phyloP scores from a whole-genome alignment of 805 yeast species.

The Metschnikowia chrysomelidarum region DNA sequence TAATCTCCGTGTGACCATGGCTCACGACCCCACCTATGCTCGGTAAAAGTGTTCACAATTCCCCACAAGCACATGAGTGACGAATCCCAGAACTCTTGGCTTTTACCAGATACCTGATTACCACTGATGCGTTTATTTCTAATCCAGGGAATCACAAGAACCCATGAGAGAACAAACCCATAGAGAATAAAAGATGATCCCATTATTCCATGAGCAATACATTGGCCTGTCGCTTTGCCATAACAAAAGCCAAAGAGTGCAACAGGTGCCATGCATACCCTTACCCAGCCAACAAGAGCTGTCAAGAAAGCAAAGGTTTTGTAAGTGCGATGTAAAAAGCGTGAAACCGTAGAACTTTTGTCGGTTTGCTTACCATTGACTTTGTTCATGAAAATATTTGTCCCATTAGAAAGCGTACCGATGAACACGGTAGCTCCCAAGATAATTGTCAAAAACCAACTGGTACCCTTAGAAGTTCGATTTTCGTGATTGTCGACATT shows the following conservation, averaged over 20 bases:
- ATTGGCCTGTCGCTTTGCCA: slow-evolving; percentile 83
- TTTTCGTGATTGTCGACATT: slow-evolving; percentile 60
- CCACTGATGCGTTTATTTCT: slow-evolving; percentile 39
- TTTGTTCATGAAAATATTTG: slow-evolving; percentile 39
- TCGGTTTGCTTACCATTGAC: slow-evolving; percentile 9
- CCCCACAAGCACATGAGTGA: slow-evolving; percentile 86
- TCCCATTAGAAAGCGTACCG: slow-evolving; percentile 57
- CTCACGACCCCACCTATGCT: slow-evolving; percentile 91
- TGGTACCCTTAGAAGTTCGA: slow-evolving; percentile 63
- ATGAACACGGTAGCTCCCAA: slow-evolving; percentile 48
- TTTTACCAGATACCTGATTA: slow-evolving; percentile 24
- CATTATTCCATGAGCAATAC: slow-evolving; percentile 97
- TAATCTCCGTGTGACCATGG: slow-evolving; percentile 91
- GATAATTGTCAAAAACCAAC: slow-evolving; percentile 56
- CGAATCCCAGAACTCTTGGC: slow-evolving; percentile 87
- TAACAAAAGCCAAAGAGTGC: slow-evolving; percentile 88
- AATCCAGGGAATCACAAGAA: slow-evolving; percentile 75
- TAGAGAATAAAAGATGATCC: slow-evolving; percentile 83
- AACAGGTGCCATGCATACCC: slow-evolving; percentile 76
- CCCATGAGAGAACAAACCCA: slow-evolving; percentile 66
- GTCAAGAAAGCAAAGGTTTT: slow-evolving; percentile 46
- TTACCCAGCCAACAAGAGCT: slow-evolving; percentile 70
- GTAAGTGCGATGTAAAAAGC: slow-evolving; percentile 25
- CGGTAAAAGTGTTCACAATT: slow-evolving; percentile 90
- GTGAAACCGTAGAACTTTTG: slow-evolving; percentile 10